These are phyloP conservation scores for Neurospora hispaniola DNA, from an alignment of 495 filamentous ascomycete genomes.

Conservation along the genomic window DNA sequence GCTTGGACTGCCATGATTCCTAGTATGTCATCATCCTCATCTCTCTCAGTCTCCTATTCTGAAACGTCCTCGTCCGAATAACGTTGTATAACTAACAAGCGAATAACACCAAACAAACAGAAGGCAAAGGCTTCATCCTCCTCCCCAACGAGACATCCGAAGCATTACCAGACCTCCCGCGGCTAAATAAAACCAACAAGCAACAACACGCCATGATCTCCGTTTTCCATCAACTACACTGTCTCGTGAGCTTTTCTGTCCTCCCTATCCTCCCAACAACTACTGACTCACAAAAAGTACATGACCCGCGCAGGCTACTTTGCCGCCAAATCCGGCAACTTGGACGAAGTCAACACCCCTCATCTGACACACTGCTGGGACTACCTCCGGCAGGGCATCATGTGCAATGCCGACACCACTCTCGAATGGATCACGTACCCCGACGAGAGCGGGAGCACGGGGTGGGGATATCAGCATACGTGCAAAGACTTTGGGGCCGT, in stretches of 20 bases:
- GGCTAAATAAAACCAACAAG: neutral
- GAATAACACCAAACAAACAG: neutral
- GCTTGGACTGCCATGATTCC: conserved; percentile 4
- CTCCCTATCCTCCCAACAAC: neutral
- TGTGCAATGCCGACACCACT: conserved; percentile 9
- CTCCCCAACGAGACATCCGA: neutral
- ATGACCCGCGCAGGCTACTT: conserved; percentile 3
- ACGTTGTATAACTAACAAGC: neutral
- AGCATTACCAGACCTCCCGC: neutral
- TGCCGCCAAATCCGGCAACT: neutral
- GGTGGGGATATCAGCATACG: conserved; percentile 1
- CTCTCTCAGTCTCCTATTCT: no score
- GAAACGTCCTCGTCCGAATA: neutral
- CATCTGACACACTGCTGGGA: conserved; percentile 17
- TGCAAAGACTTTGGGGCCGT: neutral
- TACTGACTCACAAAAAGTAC: neutral
- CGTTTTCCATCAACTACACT: neutral
- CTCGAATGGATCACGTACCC: conserved; percentile 4
- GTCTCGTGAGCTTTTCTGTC: neutral
- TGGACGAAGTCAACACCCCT: neutral
- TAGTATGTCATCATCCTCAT: neutral
- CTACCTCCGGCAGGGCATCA: conserved; percentile 10
- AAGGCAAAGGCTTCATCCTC: conserved; percentile 1
- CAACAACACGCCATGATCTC: neutral
- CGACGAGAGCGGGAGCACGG: neutral